These are phyloP conservation scores for Monascus ruber DNA, from an alignment of 2,329 filamentous ascomycete species.

Conservation along the genomic window DNA sequence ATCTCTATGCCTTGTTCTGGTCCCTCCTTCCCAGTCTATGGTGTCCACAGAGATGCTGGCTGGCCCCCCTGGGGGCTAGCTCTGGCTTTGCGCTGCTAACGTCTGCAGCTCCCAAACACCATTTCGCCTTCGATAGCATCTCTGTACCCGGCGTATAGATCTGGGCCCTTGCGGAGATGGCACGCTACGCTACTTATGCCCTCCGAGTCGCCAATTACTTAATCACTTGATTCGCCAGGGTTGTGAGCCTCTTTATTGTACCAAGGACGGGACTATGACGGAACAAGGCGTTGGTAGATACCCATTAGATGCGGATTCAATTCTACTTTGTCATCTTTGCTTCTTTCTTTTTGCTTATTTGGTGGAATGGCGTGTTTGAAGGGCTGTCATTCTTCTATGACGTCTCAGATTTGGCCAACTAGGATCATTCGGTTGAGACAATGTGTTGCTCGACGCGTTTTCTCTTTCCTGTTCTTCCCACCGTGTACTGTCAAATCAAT, in stretches of 20 bases:
- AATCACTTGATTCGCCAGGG: too few relatives aligned
- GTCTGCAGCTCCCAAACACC: too few relatives aligned
- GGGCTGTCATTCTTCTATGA: too few relatives aligned
- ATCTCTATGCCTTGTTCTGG: conserved; percentile 31
- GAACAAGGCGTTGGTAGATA: conserved; percentile 35
- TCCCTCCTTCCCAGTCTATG: conserved; percentile 31
- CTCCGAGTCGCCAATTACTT: too few relatives aligned
- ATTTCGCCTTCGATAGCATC: neutral
- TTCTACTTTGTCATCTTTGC: conserved; percentile 14
- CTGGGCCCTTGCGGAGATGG: conserved; percentile 21
- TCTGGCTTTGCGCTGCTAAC: conserved; percentile 3
- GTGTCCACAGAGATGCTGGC: conserved; percentile 26
- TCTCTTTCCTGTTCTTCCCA: conserved; percentile 6
- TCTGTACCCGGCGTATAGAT: conserved; percentile 17
- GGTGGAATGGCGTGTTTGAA: conserved; percentile 2
- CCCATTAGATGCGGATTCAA: conserved; percentile 26
- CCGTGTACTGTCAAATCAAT: conserved; percentile 1
- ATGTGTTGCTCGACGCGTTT: neutral
- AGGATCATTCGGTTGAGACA: too few relatives aligned
- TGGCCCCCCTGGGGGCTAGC: conserved; percentile 21
- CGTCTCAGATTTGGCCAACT: too few relatives aligned
- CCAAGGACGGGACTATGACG: conserved; percentile 25
- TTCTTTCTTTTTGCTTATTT: conserved; percentile 7
- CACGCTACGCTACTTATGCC: conserved; percentile 7
- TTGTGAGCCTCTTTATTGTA: conserved; percentile 14